Base-by-base conservation (phyloP, 495 filamentous ascomycete species). In the Friedmanniomyces simplex region DNA sequence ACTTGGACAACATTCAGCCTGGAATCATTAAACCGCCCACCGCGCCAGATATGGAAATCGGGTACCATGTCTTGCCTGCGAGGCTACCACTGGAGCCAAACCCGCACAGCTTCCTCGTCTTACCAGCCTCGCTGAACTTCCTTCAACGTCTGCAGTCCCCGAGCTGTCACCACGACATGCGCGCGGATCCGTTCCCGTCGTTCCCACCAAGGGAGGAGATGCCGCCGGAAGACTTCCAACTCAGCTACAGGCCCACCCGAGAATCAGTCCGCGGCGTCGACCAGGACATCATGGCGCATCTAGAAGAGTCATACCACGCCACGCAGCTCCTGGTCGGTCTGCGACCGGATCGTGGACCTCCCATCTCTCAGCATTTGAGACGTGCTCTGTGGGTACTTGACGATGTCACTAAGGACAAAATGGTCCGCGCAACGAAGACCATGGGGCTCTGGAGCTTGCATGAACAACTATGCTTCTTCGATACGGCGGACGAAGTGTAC, bases 111-210 rank as follows among this genome's bases (percentile, higher is more conserved):
- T 22, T 24, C 46, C 46, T 26, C 18, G 20, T 24, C 28, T 32
- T 32, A 32, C 28, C 18, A 16, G 2, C 18, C 20, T 25, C 6
- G 46, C 13, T 49, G 11, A 12, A 26, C 46, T 49, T 12, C 46
- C 28, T 52, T 14, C 49, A 52, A 24, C 30, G 2, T 37, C 21
- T 37, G 3, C 49, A 37, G 18, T 2, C 18, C 13, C 25, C 26
- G 11, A 52, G 49, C 49, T 52, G 49, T 24, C 49, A 52, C 34
- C 11, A 20, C n/a, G 30, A 52, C 13, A 52, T 52, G 49, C 26
- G 49, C 2, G 49, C 49, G 25, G 26, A 52, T 20, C 49, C 49
- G 2, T 52, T 52, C 18, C 49, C 49, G 20, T 24, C 49, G 10
- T 14, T 18, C 16, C 25, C 30, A 4, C 49, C 49, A 20, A 37